A percentile compares a stretch with the other conserved stretches of the same genome.
These are phyloP conservation scores for Hysterium pulicare DNA, from an alignment of 2,329 filamentous ascomycete genomes.

Conservation along the genomic window DNA sequence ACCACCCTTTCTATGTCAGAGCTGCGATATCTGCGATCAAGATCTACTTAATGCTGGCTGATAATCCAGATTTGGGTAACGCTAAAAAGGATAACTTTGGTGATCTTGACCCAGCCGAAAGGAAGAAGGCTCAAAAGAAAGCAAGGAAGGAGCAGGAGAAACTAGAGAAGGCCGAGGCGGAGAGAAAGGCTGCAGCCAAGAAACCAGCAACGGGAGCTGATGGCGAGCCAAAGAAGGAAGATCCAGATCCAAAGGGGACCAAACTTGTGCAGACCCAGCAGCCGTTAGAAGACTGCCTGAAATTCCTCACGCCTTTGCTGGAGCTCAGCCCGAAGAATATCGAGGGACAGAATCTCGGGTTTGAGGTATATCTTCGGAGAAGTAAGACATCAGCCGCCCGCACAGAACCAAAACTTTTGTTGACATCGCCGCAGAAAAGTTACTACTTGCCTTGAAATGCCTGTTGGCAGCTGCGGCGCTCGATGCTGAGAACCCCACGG, in stretches of 20 bases:
- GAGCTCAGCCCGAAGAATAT: constrained; percentile 78
- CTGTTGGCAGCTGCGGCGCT: constrained; percentile 70
- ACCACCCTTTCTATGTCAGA: constrained; percentile 89
- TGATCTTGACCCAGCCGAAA: constrained; percentile 58
- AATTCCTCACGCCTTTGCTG: constrained; percentile 77
- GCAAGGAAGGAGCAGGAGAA: constrained; percentile 71
- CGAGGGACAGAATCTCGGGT: constrained; percentile 78
- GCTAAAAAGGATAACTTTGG: constrained; percentile 56
- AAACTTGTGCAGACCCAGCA: constrained; percentile 78
- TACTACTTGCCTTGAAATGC: constrained; percentile 81
- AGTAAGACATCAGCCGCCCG: no score
- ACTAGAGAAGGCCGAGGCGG: constrained; percentile 69
- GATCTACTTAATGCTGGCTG: constrained; percentile 75
- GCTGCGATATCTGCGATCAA: constrained; percentile 78
- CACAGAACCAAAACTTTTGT: constrained; percentile 7
- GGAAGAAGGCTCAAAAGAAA: constrained; percentile 87
- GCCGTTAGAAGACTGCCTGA: constrained; percentile 81
- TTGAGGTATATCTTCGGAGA: constrained; percentile 82
- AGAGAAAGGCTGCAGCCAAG: constrained; percentile 75
- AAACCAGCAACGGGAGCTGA: constrained; percentile 59
- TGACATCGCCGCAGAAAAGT: constrained; percentile 63
- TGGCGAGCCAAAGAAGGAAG: constrained; percentile 74
- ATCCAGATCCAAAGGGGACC: constrained; percentile 80
- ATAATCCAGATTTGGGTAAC: constrained; percentile 66
- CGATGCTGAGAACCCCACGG: constrained; percentile 64